Evolutionary conservation across 805 yeast species (phyloP).

Genomic region (Starmerella lactis-condensi): DNA sequence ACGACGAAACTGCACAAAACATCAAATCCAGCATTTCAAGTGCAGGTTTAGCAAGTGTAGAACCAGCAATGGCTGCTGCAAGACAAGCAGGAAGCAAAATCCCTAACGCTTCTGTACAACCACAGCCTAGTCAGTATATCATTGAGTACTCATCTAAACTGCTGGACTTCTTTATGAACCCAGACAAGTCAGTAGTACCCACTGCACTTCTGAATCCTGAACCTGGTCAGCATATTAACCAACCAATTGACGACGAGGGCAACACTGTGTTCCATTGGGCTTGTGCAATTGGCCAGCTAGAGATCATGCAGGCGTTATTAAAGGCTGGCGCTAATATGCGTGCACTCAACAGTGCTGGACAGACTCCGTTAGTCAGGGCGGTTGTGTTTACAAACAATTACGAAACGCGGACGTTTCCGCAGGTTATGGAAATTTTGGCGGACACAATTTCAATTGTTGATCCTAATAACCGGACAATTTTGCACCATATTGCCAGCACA

Average conservation of each 20-base stretch:
- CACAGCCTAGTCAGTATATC: conserved; percentile 13
- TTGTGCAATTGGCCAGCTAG: conserved; percentile 76
- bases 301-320: conserved; percentile 55
- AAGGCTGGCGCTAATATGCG: conserved; percentile 56
- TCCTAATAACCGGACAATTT: conserved; percentile 48
- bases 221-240: conserved; percentile 48
- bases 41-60: not conserved
- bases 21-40: not conserved
- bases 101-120: conserved; percentile 1
- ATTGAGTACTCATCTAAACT: conserved; percentile 30
- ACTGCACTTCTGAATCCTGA: conserved; percentile 47
- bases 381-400: conserved; percentile 77
- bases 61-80: not conserved
- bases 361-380: conserved; percentile 72
- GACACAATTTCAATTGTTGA: conserved; percentile 68
- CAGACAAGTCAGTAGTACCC: conserved; percentile 44
- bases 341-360: conserved; percentile 48
- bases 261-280: conserved; percentile 97
- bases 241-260: conserved; percentile 81
- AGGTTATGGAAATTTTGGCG: conserved; percentile 54
- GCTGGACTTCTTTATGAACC: conserved; percentile 36
- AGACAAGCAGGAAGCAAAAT: not conserved
- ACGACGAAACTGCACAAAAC: no score
- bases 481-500: conserved; percentile 68
- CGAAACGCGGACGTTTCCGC: conserved; percentile 61